phyloP scores from a whole-genome alignment of 2,329 filamentous ascomycete genomes.

The Penicillium sp. region DNA sequence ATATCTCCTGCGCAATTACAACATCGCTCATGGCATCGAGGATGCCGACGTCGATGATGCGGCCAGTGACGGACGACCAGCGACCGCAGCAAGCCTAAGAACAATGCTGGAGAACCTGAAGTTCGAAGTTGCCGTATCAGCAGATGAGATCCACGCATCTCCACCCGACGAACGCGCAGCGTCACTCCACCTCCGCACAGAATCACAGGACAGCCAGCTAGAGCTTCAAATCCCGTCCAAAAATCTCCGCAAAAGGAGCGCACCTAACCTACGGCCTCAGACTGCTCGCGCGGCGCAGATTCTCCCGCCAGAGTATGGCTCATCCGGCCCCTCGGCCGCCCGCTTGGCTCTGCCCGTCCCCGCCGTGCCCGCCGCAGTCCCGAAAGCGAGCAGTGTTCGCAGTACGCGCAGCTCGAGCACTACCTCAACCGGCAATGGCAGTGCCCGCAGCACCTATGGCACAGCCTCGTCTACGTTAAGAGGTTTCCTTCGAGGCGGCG shows the following conservation, averaged over 20 bases:
- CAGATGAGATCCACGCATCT: conserved; percentile 24
- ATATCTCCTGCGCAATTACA: conserved; percentile 47
- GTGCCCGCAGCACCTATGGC: conserved; percentile 34
- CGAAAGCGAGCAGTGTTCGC: conserved; percentile 33
- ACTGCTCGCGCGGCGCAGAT: conserved; percentile 25
- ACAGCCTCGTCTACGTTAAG: conserved; percentile 35
- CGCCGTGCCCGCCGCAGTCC: conserved; percentile 24
- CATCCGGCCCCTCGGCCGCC: conserved; percentile 19
- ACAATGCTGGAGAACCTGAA: conserved; percentile 39
- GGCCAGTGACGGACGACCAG: conserved; percentile 36
- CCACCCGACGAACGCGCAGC: conserved; percentile 17
- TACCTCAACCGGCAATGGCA: conserved; percentile 34
- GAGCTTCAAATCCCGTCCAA: conserved; percentile 8
- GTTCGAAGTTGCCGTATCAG: conserved; percentile 32
- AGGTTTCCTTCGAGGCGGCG: conserved; percentile 31
- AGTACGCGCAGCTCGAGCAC: conserved; percentile 38
- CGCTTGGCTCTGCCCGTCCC: conserved; percentile 33
- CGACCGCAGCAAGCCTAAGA: conserved; percentile 36
- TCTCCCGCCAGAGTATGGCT: conserved; percentile 23
- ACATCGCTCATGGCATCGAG: conserved; percentile 35
- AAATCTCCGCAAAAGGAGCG: conserved; percentile 17
- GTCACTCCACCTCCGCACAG: conserved; percentile 13
- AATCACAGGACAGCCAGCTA: conserved; percentile 15
- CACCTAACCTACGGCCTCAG: conserved; percentile 22
- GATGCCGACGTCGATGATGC: conserved; percentile 29